Conservation (phyloP, 768 basidiomycete genomes). For the Suillus variegatus region DNA sequence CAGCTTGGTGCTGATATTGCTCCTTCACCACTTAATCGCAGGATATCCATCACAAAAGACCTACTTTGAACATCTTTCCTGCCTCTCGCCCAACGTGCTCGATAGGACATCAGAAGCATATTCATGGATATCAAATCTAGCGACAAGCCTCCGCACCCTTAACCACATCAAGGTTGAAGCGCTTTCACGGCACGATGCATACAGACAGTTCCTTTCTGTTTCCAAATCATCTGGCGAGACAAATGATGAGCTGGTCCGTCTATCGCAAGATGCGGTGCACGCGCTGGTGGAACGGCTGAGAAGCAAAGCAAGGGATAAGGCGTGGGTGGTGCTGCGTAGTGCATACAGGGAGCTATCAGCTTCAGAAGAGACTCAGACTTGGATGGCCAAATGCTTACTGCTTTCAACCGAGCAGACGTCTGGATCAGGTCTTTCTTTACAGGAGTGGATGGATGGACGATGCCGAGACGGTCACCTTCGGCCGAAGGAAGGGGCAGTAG, state of each 20-base stretch:
- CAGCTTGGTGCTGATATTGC: conserved; percentile 44
- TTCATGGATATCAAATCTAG: conserved; percentile 55
- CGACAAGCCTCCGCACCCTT: conserved; percentile 50
- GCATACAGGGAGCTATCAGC: conserved; percentile 62
- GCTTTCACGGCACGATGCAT: conserved; percentile 38
- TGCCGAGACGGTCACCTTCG: conserved; percentile 47
- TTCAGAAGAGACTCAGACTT: conserved; percentile 40
- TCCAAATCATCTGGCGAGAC: conserved; percentile 6
- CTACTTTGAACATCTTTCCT: conserved; percentile 36
- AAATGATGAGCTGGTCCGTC: conserved; percentile 9
- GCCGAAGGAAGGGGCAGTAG: conserved; percentile 53
- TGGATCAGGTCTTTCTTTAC: conserved; percentile 33
- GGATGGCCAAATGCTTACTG: conserved; percentile 52
- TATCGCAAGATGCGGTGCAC: conserved; percentile 45
- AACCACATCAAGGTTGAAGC: conserved; percentile 57
- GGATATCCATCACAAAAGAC: conserved; percentile 66
- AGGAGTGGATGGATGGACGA: conserved; percentile 56
- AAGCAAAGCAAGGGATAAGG: conserved; percentile 48
- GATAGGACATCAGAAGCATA: conserved; percentile 35
- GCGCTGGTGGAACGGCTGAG: conserved; percentile 49
- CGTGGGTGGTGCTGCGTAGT: conserved; percentile 61
- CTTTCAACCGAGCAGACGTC: conserved; percentile 38
- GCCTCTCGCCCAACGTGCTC: conserved; percentile 35
- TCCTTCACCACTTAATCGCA: conserved; percentile 58
- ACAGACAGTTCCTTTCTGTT: conserved; percentile 22